Evolutionary conservation across 2,329 filamentous ascomycete genomes (phyloP).

Genomic region (Trichoderma sp.): DNA sequence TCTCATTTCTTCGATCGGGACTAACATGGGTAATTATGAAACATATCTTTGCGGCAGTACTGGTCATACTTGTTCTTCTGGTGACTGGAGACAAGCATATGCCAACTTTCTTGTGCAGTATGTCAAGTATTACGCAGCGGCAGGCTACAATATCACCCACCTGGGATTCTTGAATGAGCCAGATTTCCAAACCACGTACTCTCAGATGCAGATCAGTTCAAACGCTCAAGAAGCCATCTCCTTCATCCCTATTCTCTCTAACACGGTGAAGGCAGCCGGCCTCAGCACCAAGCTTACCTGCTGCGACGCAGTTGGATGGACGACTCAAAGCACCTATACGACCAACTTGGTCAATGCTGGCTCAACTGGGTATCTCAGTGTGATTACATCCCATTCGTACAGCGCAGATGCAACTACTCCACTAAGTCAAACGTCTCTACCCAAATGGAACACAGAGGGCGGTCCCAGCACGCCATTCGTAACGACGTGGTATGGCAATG

Average conservation of each 20-base stretch:
- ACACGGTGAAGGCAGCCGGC: constrained; percentile 3
- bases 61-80: neutral
- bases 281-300: constrained; percentile 3
- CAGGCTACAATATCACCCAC: constrained; percentile 8
- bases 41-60: neutral
- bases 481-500: constrained; percentile 2
- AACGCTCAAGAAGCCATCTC: constrained; percentile 14
- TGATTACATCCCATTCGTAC: constrained; percentile 2
- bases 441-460: constrained; percentile 10
- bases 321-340: constrained; percentile 2
- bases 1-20: neutral
- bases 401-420: constrained; percentile 1
- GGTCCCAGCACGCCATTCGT: neutral
- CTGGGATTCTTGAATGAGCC: constrained; percentile 9
- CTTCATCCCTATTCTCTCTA: neutral
- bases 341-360: constrained; percentile 9
- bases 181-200: neutral
- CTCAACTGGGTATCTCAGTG: neutral
- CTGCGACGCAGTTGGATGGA: constrained; percentile 6
- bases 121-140: constrained; percentile 1
- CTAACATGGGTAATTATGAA: neutral
- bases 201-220: constrained; percentile 10
- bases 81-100: constrained; percentile 11
- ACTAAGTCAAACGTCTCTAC: neutral
- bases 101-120: constrained; percentile 14